Percentiles rank a stretch among this genome's conserved stretches.
phyloP scores from a whole-genome alignment of 176 grass and related monocot species.

The Oryza meridionalis region DNA sequence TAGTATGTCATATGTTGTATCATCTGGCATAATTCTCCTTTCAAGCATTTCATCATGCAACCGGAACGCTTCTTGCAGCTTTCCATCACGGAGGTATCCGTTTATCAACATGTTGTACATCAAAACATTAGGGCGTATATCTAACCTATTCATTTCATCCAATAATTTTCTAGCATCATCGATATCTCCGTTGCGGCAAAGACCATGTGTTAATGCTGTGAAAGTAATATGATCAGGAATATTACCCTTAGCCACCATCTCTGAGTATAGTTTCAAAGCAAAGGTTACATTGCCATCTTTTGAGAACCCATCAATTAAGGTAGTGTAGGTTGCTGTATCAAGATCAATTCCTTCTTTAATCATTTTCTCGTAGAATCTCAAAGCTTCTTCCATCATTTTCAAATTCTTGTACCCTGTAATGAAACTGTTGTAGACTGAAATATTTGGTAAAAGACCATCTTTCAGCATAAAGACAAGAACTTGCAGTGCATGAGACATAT shows the following conservation, averaged over 20 bases:
- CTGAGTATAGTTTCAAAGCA: conserved; percentile 68
- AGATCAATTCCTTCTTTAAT: conserved; percentile 56
- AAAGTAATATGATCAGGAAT: conserved; percentile 80
- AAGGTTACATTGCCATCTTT: conserved; percentile 67
- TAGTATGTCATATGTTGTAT: conserved; percentile 69
- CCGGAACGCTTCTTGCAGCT: conserved; percentile 74
- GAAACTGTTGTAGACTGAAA: conserved; percentile 69
- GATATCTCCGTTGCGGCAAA: conserved; percentile 68
- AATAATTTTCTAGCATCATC: conserved; percentile 73
- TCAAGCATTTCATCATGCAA: conserved; percentile 90
- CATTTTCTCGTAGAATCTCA: conserved; percentile 64
- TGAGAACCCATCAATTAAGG: conserved; percentile 80
- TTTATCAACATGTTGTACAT: conserved; percentile 93
- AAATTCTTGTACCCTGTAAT: conserved; percentile 78
- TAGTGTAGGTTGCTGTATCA: conserved; percentile 72
- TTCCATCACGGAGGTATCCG: conserved; percentile 56
- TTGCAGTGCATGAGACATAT: conserved; percentile 68
- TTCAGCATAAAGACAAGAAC: conserved; percentile 65
- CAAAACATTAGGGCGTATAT: conserved; percentile 57
- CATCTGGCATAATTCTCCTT: conserved; percentile 65
- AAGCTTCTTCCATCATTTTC: conserved; percentile 67
- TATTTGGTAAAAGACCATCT: conserved; percentile 62
- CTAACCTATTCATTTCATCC: conserved; percentile 71
- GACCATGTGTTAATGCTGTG: conserved; percentile 64
- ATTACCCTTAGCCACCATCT: conserved; percentile 70